Percentiles rank a stretch among this genome's conserved stretches.
Evolutionary conservation across 192 early-diverging fungal genomes (phyloP).

Genomic region (Lunasporangiospora selenospora): DNA sequence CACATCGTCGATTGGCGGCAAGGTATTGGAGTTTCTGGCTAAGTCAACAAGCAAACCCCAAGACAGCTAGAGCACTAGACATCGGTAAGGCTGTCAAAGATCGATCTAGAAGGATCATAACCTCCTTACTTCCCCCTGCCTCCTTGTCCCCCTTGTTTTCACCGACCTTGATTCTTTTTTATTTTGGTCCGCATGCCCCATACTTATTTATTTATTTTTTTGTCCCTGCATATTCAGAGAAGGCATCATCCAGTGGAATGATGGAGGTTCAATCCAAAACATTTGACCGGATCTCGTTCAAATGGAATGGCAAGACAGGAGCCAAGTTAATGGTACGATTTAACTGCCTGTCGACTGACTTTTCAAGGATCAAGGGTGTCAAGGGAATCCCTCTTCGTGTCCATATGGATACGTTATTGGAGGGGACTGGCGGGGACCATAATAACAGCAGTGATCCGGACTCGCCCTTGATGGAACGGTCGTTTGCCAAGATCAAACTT

Average conservation of each 20-base stretch:
- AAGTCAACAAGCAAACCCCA: constrained; percentile 68
- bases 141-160: not conserved
- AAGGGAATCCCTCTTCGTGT: constrained; percentile 77
- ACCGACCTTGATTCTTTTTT: not conserved
- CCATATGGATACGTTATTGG: constrained; percentile 47
- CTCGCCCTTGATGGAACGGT: constrained; percentile 65
- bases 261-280: constrained; percentile 58
- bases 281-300: constrained; percentile 75
- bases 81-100: constrained; percentile 52
- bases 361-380: constrained; percentile 82
- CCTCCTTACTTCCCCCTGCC: not conserved
- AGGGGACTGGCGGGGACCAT: constrained; percentile 15
- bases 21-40: constrained; percentile 80
- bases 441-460: too few relatives aligned
- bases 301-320: constrained; percentile 70
- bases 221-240: constrained; percentile 34
- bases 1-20: constrained; percentile 65
- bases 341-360: constrained; percentile 81
- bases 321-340: constrained; percentile 73
- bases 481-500: constrained; percentile 69
- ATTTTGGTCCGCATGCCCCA: too few relatives aligned
- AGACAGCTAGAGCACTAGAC: constrained; percentile 67
- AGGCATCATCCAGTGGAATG: constrained; percentile 62
- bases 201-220: too few relatives aligned
- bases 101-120: not conserved